These are phyloP conservation scores for Gaeumannomyces sp. DNA, from an alignment of 2,329 filamentous ascomycete genomes.

Conservation along the genomic window DNA sequence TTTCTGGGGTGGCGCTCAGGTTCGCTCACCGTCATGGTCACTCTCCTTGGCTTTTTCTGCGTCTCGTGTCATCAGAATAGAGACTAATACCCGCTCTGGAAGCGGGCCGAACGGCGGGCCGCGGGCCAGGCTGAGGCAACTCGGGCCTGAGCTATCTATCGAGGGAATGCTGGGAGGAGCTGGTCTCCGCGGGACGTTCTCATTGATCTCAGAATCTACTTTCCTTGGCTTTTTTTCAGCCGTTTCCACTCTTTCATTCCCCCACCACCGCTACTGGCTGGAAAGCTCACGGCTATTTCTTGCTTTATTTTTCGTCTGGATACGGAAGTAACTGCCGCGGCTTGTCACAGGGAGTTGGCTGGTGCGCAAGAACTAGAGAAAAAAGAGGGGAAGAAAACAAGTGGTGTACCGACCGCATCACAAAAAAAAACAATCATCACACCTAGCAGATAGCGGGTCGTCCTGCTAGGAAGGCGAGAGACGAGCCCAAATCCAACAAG, in stretches of 20 bases:
- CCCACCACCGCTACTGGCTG: no score
- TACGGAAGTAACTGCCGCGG: not conserved
- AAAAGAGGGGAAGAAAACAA: no score
- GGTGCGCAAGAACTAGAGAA: no score
- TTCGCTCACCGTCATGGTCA: no score
- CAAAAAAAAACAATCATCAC: no score
- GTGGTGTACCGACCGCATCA: no score
- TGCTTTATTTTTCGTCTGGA: constrained; percentile 9
- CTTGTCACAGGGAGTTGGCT: no score
- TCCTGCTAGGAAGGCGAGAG: no score
- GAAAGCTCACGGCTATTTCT: not conserved
- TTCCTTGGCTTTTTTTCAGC: constrained; percentile 3
- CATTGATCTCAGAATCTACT: constrained; percentile 10
- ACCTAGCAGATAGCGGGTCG: no score
- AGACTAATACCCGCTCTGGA: constrained; percentile 3
- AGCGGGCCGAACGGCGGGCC: not conserved
- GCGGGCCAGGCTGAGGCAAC: constrained; percentile 8
- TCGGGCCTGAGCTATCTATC: not conserved
- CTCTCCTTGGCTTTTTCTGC: constrained; percentile 3
- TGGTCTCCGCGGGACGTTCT: constrained; percentile 5
- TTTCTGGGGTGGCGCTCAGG: no score
- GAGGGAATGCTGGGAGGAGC: constrained; percentile 4
- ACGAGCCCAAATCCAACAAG: no score
- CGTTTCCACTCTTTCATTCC: no score
- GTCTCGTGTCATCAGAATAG: constrained; percentile 3